Evolutionary conservation across 768 basidiomycete genomes (phyloP).

Genomic region (Hypsizygus marmoreus): DNA sequence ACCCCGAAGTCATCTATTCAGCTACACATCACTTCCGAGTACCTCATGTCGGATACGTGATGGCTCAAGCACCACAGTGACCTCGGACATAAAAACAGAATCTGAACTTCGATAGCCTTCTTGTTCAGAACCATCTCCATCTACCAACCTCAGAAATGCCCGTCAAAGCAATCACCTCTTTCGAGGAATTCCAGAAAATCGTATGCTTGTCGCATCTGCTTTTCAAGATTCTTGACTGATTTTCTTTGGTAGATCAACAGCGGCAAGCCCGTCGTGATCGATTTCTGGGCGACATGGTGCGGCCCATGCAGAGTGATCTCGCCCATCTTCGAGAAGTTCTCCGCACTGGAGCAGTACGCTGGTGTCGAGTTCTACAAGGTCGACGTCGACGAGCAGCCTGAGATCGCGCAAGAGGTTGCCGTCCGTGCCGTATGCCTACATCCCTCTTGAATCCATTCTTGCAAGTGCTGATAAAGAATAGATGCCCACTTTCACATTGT

Average conservation of each 20-base stretch:
- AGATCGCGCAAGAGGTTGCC: constrained; percentile 58
- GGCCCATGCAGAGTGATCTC: constrained; percentile 70
- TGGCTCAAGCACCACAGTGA: constrained; percentile 18
- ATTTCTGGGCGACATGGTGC: constrained; percentile 83
- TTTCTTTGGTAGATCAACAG: constrained; percentile 41
- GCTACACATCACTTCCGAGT: no score
- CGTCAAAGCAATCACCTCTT: constrained; percentile 37
- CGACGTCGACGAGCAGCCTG: constrained; percentile 61
- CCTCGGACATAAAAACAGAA: no score
- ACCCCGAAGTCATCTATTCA: background rate
- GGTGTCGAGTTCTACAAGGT: constrained; percentile 69
- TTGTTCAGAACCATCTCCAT: no score
- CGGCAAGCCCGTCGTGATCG: constrained; percentile 52
- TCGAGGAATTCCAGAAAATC: constrained; percentile 40
- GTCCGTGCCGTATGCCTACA: constrained; percentile 60
- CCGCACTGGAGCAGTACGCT: constrained; percentile 29
- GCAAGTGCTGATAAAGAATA: constrained; percentile 1
- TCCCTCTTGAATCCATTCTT: no score
- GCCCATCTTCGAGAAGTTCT: constrained; percentile 64
- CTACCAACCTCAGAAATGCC: constrained; percentile 30
- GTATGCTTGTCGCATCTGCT: constrained; percentile 34
- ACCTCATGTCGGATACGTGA: constrained; percentile 19
- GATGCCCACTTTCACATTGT: constrained; percentile 40
- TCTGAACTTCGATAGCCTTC: no score
- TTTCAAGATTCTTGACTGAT: background rate